A percentile compares a stretch with the other conserved stretches of the same genome.
These are phyloP conservation scores for Endogone sp. DNA, from an alignment of 192 early-diverging fungal genomes.

Conservation along the genomic window DNA sequence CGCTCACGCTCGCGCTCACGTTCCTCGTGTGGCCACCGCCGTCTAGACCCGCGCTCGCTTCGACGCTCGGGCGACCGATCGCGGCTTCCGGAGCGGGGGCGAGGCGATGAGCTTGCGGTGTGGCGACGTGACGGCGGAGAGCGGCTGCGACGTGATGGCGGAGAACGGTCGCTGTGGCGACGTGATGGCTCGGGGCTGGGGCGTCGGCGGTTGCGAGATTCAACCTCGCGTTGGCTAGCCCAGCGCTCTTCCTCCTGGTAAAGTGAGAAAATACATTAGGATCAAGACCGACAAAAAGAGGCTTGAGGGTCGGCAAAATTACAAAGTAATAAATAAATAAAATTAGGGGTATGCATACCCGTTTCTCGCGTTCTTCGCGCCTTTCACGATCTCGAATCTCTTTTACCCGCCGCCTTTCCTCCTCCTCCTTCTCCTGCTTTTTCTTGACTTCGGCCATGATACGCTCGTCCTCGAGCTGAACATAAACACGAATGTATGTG, in stretches of 20 bases:
- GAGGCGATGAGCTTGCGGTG: too few species aligned
- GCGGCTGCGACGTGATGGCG: too few species aligned
- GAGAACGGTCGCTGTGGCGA: background rate
- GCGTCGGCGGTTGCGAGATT: background rate
- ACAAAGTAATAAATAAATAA: too few species aligned
- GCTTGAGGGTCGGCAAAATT: too few species aligned
- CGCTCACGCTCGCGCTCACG: background rate
- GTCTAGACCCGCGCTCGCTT: background rate
- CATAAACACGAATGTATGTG: background rate
- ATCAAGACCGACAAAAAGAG: too few species aligned
- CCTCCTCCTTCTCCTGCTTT: conserved; percentile 38
- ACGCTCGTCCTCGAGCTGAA: conserved; percentile 31
- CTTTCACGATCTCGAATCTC: background rate
- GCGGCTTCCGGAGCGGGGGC: background rate
- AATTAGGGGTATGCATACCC: too few species aligned
- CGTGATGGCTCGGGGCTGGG: background rate
- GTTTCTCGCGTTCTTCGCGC: background rate
- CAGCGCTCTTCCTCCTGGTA: background rate
- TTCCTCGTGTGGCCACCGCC: background rate
- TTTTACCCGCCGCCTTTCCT: conserved; percentile 6
- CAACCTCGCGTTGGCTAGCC: background rate
- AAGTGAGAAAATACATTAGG: background rate
- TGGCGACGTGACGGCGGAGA: background rate
- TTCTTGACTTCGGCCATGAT: conserved; percentile 28
- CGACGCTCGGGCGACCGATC: background rate